Base-by-base conservation (phyloP, 2,329 filamentous ascomycete genomes). In the Apiospora pterosperma region DNA sequence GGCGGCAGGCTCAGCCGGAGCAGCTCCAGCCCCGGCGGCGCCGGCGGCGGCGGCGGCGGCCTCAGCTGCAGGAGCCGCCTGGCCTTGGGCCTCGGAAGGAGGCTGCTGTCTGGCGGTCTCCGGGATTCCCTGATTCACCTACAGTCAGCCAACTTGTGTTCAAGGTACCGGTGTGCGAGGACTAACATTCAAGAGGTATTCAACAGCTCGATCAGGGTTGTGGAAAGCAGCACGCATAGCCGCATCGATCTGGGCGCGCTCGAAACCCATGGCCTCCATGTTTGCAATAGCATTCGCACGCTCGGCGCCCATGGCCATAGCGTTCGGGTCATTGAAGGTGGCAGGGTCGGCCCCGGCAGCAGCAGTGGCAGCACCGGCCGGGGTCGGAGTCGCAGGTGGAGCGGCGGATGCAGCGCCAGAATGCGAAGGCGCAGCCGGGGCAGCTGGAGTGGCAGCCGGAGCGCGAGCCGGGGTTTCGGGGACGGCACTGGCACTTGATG, bases 221-320 rank as follows among this genome's bases (percentile, higher is more conserved):
- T 91, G 96, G 79, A 92, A 99, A 16, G 96, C 96, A 68, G 96
- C 96, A 74, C 95, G 92, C 90, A 99, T 96, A 62, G 96, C 96
- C 59, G 91, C 88, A 72, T 97, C 93, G 70, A 97, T 97, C 75
- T 97, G 91, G 62, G 88, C 83, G 74, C 94, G 87, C 74, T 92
- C 88, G 71, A 99, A 99, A 10, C 96, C 96, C 96, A 99, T 99
- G 69, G 90, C 91, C 80, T 97, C 94, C 93, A 99, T 97, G 76
- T 94, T 93, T 60, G 90, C 86, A 73, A 98, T 90, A 41, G 93
- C 93, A 70, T 90, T 88, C 68, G 92, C 88, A 70, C 93, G 89
- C 77, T 95, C 91, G 67, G 90, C 84, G 62, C 96, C 96, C 81
- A 97, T 90, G 23, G 93, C 89, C 75, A 98, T 85, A n/a, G 92